phyloP scores from a whole-genome alignment of 352 stramenopile species.

The Phytophthora vignae region DNA sequence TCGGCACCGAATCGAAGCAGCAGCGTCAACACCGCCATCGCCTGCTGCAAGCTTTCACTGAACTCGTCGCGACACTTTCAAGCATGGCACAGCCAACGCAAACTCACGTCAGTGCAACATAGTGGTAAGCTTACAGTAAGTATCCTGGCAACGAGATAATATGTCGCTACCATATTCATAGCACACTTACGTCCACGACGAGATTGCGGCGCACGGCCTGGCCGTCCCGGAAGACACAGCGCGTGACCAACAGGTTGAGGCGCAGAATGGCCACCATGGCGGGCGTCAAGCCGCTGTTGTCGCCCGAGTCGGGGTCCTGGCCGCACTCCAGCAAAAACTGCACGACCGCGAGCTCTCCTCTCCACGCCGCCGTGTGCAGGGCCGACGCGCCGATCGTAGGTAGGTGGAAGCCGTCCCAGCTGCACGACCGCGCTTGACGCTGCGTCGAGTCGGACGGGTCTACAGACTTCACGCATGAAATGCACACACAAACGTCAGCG shows the following conservation, averaged over 20 bases:
- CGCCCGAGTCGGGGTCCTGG: constrained; percentile 20
- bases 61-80: constrained; percentile 29
- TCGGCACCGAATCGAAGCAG: constrained; percentile 8
- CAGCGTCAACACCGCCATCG: constrained; percentile 7
- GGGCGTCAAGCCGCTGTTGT: constrained; percentile 24
- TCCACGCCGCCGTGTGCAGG: constrained; percentile 30
- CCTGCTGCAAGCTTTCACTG: constrained; percentile 1
- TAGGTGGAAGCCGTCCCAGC: constrained; percentile 28
- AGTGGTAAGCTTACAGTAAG: neutral
- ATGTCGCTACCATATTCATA: neutral
- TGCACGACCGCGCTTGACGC: constrained; percentile 11
- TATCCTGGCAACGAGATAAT: neutral
- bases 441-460: constrained; percentile 1
- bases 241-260: constrained; percentile 26
- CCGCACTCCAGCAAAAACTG: constrained; percentile 27
- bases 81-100: neutral
- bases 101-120: neutral
- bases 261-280: constrained; percentile 33
- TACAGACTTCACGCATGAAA: neutral
- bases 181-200: constrained; percentile 23
- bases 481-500: neutral
- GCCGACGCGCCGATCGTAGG: constrained; percentile 21
- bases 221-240: constrained; percentile 25
- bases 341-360: constrained; percentile 13
- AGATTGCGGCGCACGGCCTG: constrained; percentile 25